Percentiles rank a stretch among this genome's conserved stretches.
Evolutionary conservation across 106 monocot genomes (phyloP).

Genomic region (Dendrobium huoshanense): DNA sequence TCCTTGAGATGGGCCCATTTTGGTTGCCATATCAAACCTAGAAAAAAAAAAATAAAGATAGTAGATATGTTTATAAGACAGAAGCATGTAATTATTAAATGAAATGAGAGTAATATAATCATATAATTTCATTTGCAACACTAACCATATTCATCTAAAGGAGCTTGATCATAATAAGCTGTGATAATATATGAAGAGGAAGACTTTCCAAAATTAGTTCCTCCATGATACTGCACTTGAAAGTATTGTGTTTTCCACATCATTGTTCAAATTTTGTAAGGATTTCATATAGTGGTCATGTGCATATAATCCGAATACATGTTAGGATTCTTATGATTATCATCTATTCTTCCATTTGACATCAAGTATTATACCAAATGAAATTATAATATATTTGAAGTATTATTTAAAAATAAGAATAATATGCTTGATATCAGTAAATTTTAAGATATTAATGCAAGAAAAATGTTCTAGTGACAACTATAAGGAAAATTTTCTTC

Average conservation of each 20-base stretch:
- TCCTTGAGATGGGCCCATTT: conserved; percentile 86
- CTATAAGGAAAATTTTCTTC: no score
- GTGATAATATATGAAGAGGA: conserved; percentile 66
- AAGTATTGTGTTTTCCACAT: not conserved
- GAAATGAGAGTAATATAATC: not conserved
- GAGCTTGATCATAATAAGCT: conserved; percentile 83
- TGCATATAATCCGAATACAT: not conserved
- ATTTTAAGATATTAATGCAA: no score
- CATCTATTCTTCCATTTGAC: not conserved
- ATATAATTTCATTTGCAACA: not conserved
- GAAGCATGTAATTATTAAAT: not conserved
- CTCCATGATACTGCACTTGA: conserved; percentile 82
- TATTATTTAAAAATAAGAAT: no score
- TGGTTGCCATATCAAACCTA: conserved; percentile 73
- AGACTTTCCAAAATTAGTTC: conserved; percentile 80
- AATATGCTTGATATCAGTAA: no score
- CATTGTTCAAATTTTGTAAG: not conserved
- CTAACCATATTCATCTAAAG: conserved; percentile 96
- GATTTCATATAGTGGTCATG: not conserved
- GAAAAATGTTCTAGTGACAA: no score
- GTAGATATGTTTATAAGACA: not conserved
- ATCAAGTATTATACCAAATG: not conserved
- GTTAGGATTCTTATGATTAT: not conserved
- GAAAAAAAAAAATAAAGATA: not conserved
- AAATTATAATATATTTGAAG: no score